Evolutionary conservation across 2,329 filamentous ascomycete species (phyloP).

Genomic region (Alternaria triticina): DNA sequence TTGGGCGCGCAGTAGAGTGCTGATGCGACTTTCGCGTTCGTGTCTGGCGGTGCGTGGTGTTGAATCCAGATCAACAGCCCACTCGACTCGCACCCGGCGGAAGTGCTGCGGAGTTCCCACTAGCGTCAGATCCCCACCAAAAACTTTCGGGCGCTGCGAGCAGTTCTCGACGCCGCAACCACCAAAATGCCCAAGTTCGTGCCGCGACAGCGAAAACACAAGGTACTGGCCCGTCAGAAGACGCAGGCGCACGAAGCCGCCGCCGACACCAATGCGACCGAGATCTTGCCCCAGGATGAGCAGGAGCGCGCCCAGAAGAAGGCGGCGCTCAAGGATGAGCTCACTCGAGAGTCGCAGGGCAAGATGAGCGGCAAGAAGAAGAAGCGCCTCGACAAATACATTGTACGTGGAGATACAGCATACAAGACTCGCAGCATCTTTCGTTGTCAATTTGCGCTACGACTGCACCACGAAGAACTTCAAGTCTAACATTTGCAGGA

Average conservation of each 20-base stretch:
- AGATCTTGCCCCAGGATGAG: constrained; percentile 57
- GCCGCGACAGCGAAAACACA: constrained; percentile 65
- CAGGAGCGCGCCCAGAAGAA: constrained; percentile 61
- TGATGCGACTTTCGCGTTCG: not conserved
- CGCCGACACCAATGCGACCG: constrained; percentile 62
- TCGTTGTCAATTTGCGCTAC: not conserved
- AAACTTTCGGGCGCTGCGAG: constrained; percentile 37
- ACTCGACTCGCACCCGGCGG: constrained; percentile 12
- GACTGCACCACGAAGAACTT: not conserved
- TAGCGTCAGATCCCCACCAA: constrained; percentile 40
- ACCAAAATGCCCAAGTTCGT: constrained; percentile 50
- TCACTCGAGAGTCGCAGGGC: constrained; percentile 59
- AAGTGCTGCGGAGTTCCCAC: constrained; percentile 21
- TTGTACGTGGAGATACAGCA: constrained; percentile 52
- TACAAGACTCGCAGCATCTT: not conserved
- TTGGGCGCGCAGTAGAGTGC: not conserved
- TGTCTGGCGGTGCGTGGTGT: not conserved
- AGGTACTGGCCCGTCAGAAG: constrained; percentile 68
- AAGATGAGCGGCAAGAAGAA: constrained; percentile 69
- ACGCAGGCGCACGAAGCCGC: constrained; percentile 44
- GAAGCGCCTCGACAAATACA: constrained; percentile 72
- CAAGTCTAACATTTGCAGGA: constrained; percentile 59
- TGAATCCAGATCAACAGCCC: not conserved
- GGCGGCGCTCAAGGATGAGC: constrained; percentile 59
- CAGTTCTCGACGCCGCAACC: constrained; percentile 16